phyloP scores from a whole-genome alignment of 345 rosid genomes.

The Excoecaria cochinchinensis region DNA sequence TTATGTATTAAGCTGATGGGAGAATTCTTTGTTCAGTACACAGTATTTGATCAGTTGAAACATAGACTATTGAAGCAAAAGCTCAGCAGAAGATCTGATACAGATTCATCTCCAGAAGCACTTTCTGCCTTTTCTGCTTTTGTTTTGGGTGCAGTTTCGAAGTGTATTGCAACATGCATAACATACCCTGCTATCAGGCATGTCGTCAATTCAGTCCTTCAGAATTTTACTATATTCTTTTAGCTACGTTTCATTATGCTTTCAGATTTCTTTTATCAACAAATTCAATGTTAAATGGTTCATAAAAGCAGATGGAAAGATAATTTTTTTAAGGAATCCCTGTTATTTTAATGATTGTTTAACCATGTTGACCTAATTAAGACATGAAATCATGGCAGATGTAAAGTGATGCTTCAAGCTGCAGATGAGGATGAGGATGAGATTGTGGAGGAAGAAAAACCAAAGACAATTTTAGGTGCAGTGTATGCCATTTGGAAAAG shows the following conservation, averaged over 20 bases:
- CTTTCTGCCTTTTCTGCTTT: slow-evolving; percentile 32
- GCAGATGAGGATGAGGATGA: slow-evolving; percentile 28
- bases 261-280: neutral
- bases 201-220: neutral
- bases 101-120: slow-evolving; percentile 22
- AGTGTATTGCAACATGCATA: slow-evolving; percentile 32
- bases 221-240: neutral
- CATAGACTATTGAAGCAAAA: slow-evolving; percentile 17
- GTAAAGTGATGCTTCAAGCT: slow-evolving; percentile 33
- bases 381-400: slow-evolving; percentile 17
- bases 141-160: slow-evolving; percentile 30
- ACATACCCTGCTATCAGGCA: slow-evolving; percentile 35
- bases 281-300: neutral
- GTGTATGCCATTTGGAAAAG: slow-evolving; percentile 23
- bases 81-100: slow-evolving; percentile 16
- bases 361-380: neutral
- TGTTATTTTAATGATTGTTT: neutral
- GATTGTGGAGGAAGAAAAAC: slow-evolving; percentile 5
- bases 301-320: neutral
- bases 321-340: neutral
- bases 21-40: slow-evolving; percentile 21
- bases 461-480: slow-evolving; percentile 17
- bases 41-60: slow-evolving; percentile 38
- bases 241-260: neutral
- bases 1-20: neutral